phyloP scores from a whole-genome alignment of 768 basidiomycete genomes.

The Udeniomyces megalosporus region DNA sequence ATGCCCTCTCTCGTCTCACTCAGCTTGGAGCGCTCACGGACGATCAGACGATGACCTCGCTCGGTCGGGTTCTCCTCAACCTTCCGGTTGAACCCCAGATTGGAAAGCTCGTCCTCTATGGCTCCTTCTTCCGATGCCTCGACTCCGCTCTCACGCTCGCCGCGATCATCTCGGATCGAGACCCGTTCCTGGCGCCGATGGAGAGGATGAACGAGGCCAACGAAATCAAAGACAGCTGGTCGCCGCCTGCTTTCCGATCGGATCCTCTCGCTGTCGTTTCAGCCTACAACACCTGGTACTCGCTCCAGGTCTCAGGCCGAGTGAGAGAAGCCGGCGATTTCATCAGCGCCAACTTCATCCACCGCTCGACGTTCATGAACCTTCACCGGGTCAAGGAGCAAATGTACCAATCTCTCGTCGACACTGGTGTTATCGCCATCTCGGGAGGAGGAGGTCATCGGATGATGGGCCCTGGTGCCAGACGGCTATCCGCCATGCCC shows the following conservation, averaged over 20 bases:
- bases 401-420: constrained; percentile 56
- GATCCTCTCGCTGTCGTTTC: constrained; percentile 63
- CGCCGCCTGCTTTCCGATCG: constrained; percentile 60
- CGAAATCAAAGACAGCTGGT: constrained; percentile 60
- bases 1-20: constrained; percentile 61
- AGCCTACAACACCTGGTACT: constrained; percentile 72
- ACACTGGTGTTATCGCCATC: constrained; percentile 65
- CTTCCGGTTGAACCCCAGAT: constrained; percentile 79
- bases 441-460: constrained; percentile 44
- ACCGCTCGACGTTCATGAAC: constrained; percentile 63
- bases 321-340: constrained; percentile 55
- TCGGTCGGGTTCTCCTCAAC: constrained; percentile 74
- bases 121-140: constrained; percentile 82
- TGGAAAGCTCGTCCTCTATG: constrained; percentile 75
- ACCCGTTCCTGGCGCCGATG: constrained; percentile 75
- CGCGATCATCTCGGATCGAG: constrained; percentile 76
- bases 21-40: constrained; percentile 77
- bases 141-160: constrained; percentile 76
- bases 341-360: constrained; percentile 70
- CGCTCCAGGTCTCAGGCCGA: constrained; percentile 48
- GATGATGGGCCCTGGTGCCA: constrained; percentile 16
- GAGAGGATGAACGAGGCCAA: constrained; percentile 55
- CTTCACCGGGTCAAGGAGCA: constrained; percentile 68
- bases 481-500: constrained; percentile 35
- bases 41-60: constrained; percentile 53